Base-by-base conservation (phyloP, 345 rosid genomes). In the Raphanus raphanistrum region DNA sequence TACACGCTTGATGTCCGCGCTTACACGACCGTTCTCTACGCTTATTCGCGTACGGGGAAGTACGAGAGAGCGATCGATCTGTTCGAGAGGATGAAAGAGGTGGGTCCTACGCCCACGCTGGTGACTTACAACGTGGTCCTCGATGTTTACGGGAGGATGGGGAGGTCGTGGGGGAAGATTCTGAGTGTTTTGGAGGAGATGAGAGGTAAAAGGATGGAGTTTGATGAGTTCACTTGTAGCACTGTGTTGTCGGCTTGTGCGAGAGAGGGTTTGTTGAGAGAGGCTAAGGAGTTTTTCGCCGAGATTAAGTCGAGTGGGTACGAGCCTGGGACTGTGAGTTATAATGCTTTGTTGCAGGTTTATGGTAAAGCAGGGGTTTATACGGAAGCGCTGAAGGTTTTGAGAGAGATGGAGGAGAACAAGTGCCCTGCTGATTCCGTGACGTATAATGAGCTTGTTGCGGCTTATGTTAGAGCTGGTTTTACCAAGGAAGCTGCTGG, bases 51-150 rank as follows among this genome's bases (percentile, higher is more conserved):
- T 16, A 75, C 81, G 0, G 93, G 92, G 16, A 89, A 86, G 80
- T 90, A 87, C 10, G 84, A 80, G 50, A 76, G 75, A 63, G 97
- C 98, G 2, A 73, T 92, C 8, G 73, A 26, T 35, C 29, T 94
- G 83, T 94, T 89, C 73, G 89, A 85, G 84, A 90, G 76, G 38
- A 85, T 94, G 86, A 92, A 84, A 72, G 90, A 87, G 75, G 82
- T 78, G 21, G 93, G 97, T 2, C 62, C 91, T 72, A 80, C 85
- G 15, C 97, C 98, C 6, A 89, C 89, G 73, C 60, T 94, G 81
- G 97, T 94, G 12, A 94, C 98, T 63, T 94, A 90, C 76, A 94
- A 94, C 78, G 94, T 91, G 68, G 86, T 94, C 88, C 93, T 92
- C 9, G 93, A 91, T 84, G 97, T 87, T 81, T 90, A 85, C 61